Evolutionary conservation across 805 yeast genomes (phyloP).

Genomic region (Zygoascus biomembranicola): DNA sequence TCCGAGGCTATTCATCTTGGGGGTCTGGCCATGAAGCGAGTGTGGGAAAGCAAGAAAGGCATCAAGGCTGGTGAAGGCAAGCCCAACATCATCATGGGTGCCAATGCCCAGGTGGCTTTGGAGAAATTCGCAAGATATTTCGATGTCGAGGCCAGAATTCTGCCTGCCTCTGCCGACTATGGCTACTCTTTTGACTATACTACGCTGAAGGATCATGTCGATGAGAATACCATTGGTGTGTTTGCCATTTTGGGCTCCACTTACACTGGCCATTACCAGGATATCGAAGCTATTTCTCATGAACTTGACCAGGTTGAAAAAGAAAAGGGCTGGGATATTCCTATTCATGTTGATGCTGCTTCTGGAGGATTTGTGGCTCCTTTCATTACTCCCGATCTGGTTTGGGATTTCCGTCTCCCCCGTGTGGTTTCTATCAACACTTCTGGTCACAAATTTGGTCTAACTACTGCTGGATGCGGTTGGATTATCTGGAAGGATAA

Average conservation of each 20-base stretch:
- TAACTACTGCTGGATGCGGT: conserved; percentile 85
- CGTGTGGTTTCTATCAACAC: conserved; percentile 81
- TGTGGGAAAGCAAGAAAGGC: conserved; percentile 66
- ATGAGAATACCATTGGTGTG: conserved; percentile 89
- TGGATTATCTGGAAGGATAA: conserved; percentile 81
- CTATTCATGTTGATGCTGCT: conserved; percentile 93
- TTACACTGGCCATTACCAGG: conserved; percentile 87
- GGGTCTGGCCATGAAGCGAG: conserved; percentile 84
- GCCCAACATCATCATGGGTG: conserved; percentile 87
- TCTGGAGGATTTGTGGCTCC: conserved; percentile 89
- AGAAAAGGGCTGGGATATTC: conserved; percentile 58
- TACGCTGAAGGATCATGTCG: conserved; percentile 55
- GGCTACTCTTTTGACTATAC: conserved; percentile 58
- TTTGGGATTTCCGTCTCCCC: conserved; percentile 75
- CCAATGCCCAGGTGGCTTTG: conserved; percentile 88
- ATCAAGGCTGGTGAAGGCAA: conserved; percentile 29
- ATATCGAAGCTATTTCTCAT: conserved; percentile 52
- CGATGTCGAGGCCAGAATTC: conserved; percentile 77
- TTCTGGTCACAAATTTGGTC: conserved; percentile 89
- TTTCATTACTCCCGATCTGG: conserved; percentile 61
- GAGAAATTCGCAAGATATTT: conserved; percentile 92
- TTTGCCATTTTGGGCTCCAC: conserved; percentile 87
- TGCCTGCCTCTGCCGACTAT: conserved; percentile 53
- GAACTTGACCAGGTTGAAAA: conserved; percentile 62
- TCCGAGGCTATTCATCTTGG: conserved; percentile 92